Conservation (phyloP, 2,329 filamentous ascomycete genomes). For the Arthroderma uncinatum region DNA sequence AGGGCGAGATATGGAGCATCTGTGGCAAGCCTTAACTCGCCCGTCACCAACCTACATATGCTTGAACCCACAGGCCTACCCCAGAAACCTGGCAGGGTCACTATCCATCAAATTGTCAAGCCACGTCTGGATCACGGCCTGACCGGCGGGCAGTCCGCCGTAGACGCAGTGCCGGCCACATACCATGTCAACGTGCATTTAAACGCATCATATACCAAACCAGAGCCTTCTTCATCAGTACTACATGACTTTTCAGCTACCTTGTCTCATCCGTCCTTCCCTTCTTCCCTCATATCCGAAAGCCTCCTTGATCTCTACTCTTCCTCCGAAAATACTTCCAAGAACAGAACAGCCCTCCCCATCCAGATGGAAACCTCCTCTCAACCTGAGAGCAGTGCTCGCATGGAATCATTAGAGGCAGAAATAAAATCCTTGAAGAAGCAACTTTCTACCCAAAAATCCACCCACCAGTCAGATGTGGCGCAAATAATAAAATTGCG, state of each 20-base stretch:
- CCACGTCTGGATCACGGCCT: conserved; percentile 44
- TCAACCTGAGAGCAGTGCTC: conserved; percentile 14
- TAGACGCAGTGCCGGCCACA: conserved; percentile 32
- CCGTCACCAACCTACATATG: conserved; percentile 72
- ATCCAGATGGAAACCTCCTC: not conserved
- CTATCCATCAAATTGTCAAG: conserved; percentile 58
- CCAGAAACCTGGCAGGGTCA: conserved; percentile 27
- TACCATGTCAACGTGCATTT: conserved; percentile 35
- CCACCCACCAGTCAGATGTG: conserved; percentile 26
- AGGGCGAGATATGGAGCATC: conserved; percentile 57
- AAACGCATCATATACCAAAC: conserved; percentile 13
- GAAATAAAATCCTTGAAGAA: conserved; percentile 32
- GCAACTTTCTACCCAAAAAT: conserved; percentile 20
- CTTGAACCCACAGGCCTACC: conserved; percentile 48
- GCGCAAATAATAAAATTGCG: conserved; percentile 30
- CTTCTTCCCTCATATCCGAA: conserved; percentile 30
- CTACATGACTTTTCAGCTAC: conserved; percentile 26
- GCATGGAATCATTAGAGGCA: conserved; percentile 27
- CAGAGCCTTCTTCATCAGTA: conserved; percentile 7
- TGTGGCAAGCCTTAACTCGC: conserved; percentile 61
- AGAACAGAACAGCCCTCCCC: not conserved
- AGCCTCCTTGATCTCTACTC: conserved; percentile 29
- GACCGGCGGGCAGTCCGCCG: conserved; percentile 24
- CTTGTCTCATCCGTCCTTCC: conserved; percentile 31
- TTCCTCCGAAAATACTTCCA: conserved; percentile 11